phyloP scores from a whole-genome alignment of 352 stramenopile genomes.

The Globisporangium nodosum region DNA sequence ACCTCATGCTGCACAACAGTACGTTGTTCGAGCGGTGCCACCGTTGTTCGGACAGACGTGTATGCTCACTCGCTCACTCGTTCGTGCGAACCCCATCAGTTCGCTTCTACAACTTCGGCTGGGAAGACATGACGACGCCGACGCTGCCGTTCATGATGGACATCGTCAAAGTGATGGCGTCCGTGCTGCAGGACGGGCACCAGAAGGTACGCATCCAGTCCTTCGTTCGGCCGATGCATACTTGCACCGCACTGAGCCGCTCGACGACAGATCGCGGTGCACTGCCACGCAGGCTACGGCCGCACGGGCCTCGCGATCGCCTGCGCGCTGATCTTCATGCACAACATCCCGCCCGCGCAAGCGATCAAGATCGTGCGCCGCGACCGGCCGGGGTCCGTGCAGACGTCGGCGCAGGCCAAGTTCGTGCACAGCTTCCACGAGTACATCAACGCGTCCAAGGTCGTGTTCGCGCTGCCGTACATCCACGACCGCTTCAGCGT shows the following conservation, averaged over 20 bases:
- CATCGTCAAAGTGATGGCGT: conserved; percentile 83
- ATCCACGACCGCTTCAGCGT: conserved; percentile 74
- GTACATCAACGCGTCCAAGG: conserved; percentile 56
- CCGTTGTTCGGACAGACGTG: neutral
- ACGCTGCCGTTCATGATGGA: conserved; percentile 82
- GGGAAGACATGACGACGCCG: conserved; percentile 91
- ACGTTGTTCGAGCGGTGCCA: neutral
- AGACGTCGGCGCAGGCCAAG: conserved; percentile 64
- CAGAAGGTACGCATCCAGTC: conserved; percentile 32
- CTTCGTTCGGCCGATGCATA: neutral
- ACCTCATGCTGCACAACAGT: conserved; percentile 87
- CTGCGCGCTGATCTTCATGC: conserved; percentile 79
- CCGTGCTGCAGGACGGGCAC: conserved; percentile 57
- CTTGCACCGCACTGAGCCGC: neutral
- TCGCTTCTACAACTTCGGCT: conserved; percentile 89
- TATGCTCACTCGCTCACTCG: neutral
- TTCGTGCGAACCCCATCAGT: conserved; percentile 29
- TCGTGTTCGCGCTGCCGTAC: conserved; percentile 70
- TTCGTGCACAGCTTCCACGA: conserved; percentile 75
- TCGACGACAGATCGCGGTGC: conserved; percentile 57
- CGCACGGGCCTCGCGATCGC: conserved; percentile 85
- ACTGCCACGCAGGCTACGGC: conserved; percentile 88
- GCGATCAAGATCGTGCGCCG: conserved; percentile 72
- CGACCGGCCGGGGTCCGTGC: conserved; percentile 70
- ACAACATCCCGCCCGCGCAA: conserved; percentile 61